Conservation (phyloP, 2,329 filamentous ascomycete genomes). For the Didymellaceae sp. region DNA sequence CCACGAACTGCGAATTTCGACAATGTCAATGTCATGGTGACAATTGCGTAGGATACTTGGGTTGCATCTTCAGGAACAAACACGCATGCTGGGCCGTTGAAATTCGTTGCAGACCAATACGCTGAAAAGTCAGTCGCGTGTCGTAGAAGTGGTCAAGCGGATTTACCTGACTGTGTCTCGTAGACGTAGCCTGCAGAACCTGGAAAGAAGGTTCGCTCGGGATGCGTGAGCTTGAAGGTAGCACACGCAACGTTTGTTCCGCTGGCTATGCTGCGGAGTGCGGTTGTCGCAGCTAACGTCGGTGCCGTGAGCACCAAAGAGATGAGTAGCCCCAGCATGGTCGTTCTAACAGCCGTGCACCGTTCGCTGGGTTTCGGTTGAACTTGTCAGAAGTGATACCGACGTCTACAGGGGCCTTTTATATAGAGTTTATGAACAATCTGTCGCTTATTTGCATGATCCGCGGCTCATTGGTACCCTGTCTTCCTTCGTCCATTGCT, state of each 20-base stretch:
- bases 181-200: slow-evolving; percentile 7
- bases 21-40: slow-evolving; percentile 15
- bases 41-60: slow-evolving; percentile 27
- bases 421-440: too few species aligned
- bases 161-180: slow-evolving; percentile 14
- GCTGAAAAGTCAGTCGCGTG: neutral
- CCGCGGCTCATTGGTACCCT: too few species aligned
- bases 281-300: neutral
- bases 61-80: slow-evolving; percentile 27
- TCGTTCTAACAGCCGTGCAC: too few species aligned
- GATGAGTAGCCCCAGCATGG: too few species aligned
- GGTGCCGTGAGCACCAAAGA: neutral
- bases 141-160: neutral
- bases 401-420: too few species aligned
- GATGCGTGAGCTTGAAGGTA: slow-evolving; percentile 4
- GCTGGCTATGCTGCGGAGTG: neutral
- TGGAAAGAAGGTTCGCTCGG: slow-evolving; percentile 14
- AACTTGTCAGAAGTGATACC: too few species aligned
- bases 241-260: slow-evolving; percentile 8
- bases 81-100: slow-evolving; percentile 27
- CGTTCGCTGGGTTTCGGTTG: too few species aligned
- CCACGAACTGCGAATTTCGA: slow-evolving; percentile 31
- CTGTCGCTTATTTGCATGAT: too few species aligned
- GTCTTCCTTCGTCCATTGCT: too few species aligned
- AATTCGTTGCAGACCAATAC: slow-evolving; percentile 21